phyloP scores from a whole-genome alignment of 805 yeast species.

The Pichia exigua region DNA sequence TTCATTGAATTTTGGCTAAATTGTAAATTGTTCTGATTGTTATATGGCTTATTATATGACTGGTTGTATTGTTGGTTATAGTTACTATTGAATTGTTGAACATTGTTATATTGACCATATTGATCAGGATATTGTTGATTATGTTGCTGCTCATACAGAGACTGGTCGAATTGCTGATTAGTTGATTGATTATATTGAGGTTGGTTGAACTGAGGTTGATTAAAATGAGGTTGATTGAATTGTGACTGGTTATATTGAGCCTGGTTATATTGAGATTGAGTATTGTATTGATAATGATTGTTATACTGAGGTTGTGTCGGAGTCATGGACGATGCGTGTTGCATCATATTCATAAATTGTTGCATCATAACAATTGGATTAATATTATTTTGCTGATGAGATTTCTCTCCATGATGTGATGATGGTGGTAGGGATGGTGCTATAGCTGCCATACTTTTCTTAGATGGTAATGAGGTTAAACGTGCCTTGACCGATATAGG shows the following conservation, averaged over 20 bases:
- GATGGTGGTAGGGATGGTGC: neutral
- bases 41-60: slow-evolving; percentile 13
- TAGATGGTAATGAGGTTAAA: slow-evolving; percentile 16
- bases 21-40: slow-evolving; percentile 16
- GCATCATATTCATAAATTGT: slow-evolving; percentile 11
- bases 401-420: neutral
- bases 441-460: neutral
- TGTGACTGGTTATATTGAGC: slow-evolving; percentile 1
- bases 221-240: slow-evolving; percentile 5
- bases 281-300: neutral
- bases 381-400: neutral
- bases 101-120: slow-evolving; percentile 4
- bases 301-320: slow-evolving; percentile 13
- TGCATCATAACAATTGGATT: slow-evolving; percentile 11
- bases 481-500: slow-evolving; percentile 6
- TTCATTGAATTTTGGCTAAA: slow-evolving; percentile 10
- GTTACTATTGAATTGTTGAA: slow-evolving; percentile 2
- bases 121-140: slow-evolving; percentile 4
- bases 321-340: slow-evolving; percentile 7
- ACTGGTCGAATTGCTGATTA: too few relatives aligned
- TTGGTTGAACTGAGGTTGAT: neutral
- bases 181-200: too few relatives aligned
- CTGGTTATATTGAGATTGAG: neutral
- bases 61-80: neutral
- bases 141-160: slow-evolving; percentile 3